Conservation (phyloP, 2,329 filamentous ascomycete genomes). For the Venturia pyrina region DNA sequence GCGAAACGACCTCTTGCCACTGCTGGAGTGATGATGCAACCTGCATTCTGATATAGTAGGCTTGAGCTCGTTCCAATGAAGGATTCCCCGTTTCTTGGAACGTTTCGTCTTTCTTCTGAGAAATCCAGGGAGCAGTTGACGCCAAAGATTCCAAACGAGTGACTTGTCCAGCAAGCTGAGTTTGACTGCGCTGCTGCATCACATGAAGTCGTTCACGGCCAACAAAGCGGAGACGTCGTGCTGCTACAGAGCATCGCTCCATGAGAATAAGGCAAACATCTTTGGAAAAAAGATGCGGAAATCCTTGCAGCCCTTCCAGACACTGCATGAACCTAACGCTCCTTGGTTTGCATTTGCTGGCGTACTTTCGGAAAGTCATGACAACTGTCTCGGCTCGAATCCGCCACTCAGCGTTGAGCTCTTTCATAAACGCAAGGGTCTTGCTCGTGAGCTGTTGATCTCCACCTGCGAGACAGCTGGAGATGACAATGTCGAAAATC, state of each 20-base stretch:
- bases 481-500: not conserved
- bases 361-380: not conserved
- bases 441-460: not conserved
- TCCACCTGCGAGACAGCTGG: not conserved
- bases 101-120: not conserved
- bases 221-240: not conserved
- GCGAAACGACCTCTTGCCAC: not conserved
- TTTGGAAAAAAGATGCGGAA: not conserved
- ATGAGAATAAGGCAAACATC: not conserved
- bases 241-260: not conserved
- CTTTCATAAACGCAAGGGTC: not conserved
- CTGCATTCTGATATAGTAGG: constrained; percentile 1
- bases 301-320: not conserved
- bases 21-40: not conserved
- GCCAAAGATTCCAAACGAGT: not conserved
- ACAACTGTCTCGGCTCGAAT: constrained; percentile 1
- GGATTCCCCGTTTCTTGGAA: not conserved
- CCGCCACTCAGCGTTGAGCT: not conserved
- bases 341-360: not conserved
- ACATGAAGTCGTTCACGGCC: not conserved
- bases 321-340: not conserved
- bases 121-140: not conserved
- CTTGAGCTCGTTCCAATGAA: not conserved
- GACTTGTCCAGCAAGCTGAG: not conserved
- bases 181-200: not conserved